A percentile compares a stretch with the other conserved stretches of the same genome.
These are phyloP conservation scores for Candida tunisiensis DNA, from an alignment of 1,139 yeast genomes.

Conservation along the genomic window DNA sequence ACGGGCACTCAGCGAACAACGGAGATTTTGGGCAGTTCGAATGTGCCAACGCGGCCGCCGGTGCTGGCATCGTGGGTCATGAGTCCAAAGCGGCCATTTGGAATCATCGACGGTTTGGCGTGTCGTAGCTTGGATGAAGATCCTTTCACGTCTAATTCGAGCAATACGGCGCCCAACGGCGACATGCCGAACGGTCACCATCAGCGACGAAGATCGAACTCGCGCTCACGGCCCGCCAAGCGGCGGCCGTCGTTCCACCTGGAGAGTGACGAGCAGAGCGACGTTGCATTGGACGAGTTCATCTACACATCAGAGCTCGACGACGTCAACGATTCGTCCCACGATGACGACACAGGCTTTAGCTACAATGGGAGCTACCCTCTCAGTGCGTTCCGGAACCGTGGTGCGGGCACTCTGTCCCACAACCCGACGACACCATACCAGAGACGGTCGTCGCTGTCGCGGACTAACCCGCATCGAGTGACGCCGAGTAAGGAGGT, in stretches of 20 bases:
- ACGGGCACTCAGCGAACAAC: conserved; percentile 75
- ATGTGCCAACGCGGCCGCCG: conserved; percentile 80
- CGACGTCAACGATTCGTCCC: conserved; percentile 54
- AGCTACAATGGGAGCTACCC: conserved; percentile 41
- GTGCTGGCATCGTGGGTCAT: conserved; percentile 87
- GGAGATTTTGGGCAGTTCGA: conserved; percentile 74
- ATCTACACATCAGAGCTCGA: conserved; percentile 80
- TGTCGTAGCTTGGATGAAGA: too few relatives aligned
- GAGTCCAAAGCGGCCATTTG: conserved; percentile 60
- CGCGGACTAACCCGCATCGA: conserved; percentile 1
- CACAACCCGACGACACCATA: conserved; percentile 7
- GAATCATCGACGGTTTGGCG: conserved; percentile 88
- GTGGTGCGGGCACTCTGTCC: conserved; percentile 27
- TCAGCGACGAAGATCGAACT: neutral
- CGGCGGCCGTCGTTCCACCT: conserved; percentile 1
- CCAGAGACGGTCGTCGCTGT: conserved; percentile 1
- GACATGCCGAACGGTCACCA: conserved; percentile 2
- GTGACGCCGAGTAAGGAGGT: conserved; percentile 12
- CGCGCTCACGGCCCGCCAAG: neutral
- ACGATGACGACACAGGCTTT: conserved; percentile 24
- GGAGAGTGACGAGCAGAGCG: conserved; percentile 36
- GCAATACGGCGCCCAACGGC: conserved; percentile 18
- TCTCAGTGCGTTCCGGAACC: conserved; percentile 76
- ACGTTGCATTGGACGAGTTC: conserved; percentile 68
- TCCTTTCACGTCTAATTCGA: conserved; percentile 67